A percentile compares a stretch with the other conserved stretches of the same genome.
Evolutionary conservation across 345 rosid genomes (phyloP).

Genomic region (Populus tremula): DNA sequence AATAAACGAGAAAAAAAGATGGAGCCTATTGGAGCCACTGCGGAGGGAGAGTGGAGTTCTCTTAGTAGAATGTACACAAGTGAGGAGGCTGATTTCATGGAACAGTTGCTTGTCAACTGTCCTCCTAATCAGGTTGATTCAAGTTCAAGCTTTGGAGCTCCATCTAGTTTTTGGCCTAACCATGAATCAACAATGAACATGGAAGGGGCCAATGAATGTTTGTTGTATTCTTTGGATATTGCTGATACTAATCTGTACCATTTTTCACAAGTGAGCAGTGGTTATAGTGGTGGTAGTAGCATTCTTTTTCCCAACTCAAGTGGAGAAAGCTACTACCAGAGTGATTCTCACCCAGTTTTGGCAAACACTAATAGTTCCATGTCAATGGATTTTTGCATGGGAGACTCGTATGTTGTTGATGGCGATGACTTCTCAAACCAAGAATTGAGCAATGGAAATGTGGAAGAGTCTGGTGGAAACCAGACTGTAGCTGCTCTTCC

Average conservation of each 20-base stretch:
- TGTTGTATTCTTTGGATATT: slow-evolving; percentile 14
- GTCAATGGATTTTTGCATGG: slow-evolving; percentile 40
- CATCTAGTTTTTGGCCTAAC: slow-evolving; percentile 36
- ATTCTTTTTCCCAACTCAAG: slow-evolving; percentile 30
- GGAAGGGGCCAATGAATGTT: slow-evolving; percentile 17
- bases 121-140: slow-evolving; percentile 22
- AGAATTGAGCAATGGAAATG: slow-evolving; percentile 36
- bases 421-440: slow-evolving; percentile 31
- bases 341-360: slow-evolving; percentile 30
- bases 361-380: slow-evolving; percentile 26
- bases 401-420: slow-evolving; percentile 45
- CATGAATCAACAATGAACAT: slow-evolving; percentile 34
- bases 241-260: slow-evolving; percentile 11
- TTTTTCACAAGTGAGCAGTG: slow-evolving; percentile 38
- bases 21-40: slow-evolving; percentile 44
- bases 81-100: slow-evolving; percentile 77
- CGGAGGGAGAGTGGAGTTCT: slow-evolving; percentile 59
- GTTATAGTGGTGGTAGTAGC: slow-evolving; percentile 29
- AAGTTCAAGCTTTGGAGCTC: slow-evolving; percentile 19
- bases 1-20: slow-evolving; percentile 8
- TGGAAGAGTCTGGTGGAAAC: slow-evolving; percentile 32
- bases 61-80: slow-evolving; percentile 46
- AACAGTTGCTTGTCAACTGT: slow-evolving; percentile 48
- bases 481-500: slow-evolving; percentile 23
- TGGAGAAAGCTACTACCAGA: slow-evolving; percentile 31